Evolutionary conservation across 169 alveolate species (phyloP).

Genomic region (Amoebophrya sp.): DNA sequence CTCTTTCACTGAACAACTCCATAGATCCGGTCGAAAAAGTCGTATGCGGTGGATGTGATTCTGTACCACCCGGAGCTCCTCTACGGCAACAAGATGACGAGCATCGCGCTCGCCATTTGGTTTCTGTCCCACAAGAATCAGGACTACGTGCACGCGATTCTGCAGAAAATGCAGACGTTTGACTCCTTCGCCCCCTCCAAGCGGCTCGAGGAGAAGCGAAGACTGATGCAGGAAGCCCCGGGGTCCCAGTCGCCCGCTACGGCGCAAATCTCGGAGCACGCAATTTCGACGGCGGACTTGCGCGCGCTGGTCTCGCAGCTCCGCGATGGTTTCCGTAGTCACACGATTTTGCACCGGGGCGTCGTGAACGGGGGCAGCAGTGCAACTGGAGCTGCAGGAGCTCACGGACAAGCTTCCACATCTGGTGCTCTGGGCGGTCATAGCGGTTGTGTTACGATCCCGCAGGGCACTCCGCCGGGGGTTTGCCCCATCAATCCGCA

Average conservation of each 20-base stretch:
- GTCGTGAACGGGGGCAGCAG: too few species aligned
- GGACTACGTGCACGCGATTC: background rate
- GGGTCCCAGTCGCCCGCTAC: background rate
- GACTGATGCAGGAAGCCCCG: background rate
- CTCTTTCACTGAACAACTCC: too few species aligned
- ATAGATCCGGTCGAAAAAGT: background rate
- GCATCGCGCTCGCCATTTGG: background rate
- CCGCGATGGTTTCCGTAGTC: background rate
- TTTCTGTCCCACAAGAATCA: background rate
- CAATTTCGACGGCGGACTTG: background rate
- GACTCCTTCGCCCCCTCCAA: background rate
- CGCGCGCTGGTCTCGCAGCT: background rate
- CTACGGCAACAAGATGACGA: background rate
- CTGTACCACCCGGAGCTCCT: background rate
- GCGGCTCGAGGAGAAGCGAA: background rate
- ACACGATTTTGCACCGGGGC: too few species aligned
- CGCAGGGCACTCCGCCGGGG: too few species aligned
- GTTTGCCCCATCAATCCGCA: too few species aligned
- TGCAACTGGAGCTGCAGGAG: too few species aligned
- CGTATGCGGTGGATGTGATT: background rate
- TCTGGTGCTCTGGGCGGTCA: too few species aligned
- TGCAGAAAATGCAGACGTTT: background rate
- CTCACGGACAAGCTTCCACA: too few species aligned
- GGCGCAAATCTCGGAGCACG: background rate
- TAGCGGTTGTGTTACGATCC: too few species aligned